Evolutionary conservation across 2,329 filamentous ascomycete species (phyloP).

Genomic region (Fusarium pininemorale): DNA sequence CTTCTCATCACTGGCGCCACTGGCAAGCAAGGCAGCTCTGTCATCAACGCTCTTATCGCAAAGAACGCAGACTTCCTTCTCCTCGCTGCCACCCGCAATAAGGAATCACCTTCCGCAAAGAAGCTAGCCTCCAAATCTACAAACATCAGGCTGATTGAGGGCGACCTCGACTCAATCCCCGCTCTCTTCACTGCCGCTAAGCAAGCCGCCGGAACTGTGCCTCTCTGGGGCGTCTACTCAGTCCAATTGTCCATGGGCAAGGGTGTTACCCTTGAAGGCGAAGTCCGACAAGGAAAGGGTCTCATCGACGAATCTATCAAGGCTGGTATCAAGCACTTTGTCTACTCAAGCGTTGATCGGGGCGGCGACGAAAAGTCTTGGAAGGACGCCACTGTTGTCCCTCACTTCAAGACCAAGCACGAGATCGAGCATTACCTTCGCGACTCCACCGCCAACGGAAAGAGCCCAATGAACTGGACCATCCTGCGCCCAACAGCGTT

Average conservation of each 20-base stretch:
- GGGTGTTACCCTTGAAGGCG: conserved; percentile 7
- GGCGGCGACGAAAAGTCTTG: conserved; percentile 40
- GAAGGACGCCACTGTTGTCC: conserved; percentile 34
- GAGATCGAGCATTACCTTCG: conserved; percentile 24
- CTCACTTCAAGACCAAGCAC: conserved; percentile 33
- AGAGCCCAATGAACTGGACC: conserved; percentile 46
- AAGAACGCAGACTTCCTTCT: conserved; percentile 13
- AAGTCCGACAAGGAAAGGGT: conserved; percentile 23
- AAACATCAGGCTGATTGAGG: conserved; percentile 12
- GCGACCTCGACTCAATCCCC: conserved; percentile 9
- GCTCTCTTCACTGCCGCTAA: conserved; percentile 21
- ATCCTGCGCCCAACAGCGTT: conserved; percentile 53
- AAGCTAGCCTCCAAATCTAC: conserved; percentile 4
- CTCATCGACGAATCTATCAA: conserved; percentile 23
- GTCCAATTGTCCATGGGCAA: conserved; percentile 30
- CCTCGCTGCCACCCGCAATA: conserved; percentile 21
- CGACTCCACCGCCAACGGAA: conserved; percentile 8
- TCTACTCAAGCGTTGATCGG: conserved; percentile 40
- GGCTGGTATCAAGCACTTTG: conserved; percentile 41
- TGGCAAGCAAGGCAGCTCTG: conserved; percentile 24
- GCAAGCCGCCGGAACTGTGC: conserved; percentile 11
- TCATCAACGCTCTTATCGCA: conserved; percentile 17
- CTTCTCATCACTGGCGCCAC: conserved; percentile 27
- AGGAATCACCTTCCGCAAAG: conserved; percentile 7
- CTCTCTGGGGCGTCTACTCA: conserved; percentile 26